Percentiles rank a stretch among this genome's conserved stretches.
phyloP scores from a whole-genome alignment of 805 yeast species.

The Brettanomyces bruxellensis region DNA sequence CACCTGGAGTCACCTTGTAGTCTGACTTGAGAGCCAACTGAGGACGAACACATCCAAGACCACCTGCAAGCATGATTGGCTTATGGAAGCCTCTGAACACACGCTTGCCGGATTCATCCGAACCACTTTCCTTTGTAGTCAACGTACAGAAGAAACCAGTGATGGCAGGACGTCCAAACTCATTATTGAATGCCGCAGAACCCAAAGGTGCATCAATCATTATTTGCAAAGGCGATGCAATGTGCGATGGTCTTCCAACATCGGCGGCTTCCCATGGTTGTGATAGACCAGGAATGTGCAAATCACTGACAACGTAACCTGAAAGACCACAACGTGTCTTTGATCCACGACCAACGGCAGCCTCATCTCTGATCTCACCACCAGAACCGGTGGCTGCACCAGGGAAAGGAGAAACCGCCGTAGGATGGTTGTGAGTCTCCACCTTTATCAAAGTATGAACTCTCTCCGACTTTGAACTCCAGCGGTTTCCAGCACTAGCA shows the following conservation, averaged over 20 bases:
- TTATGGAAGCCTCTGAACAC: constrained; percentile 91
- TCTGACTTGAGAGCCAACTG: constrained; percentile 76
- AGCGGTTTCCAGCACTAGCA: constrained; percentile 47
- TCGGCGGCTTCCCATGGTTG: constrained; percentile 91
- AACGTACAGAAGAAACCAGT: constrained; percentile 94
- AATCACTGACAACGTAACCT: constrained; percentile 88
- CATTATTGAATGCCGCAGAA: constrained; percentile 96
- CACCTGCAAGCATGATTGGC: constrained; percentile 99
- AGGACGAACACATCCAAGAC: constrained; percentile 95
- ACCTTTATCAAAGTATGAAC: constrained; percentile 91
- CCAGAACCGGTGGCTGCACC: constrained; percentile 99
- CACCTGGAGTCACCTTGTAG: constrained; percentile 82
- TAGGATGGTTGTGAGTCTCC: constrained; percentile 98
- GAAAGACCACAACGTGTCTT: constrained; percentile 93
- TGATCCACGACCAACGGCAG: constrained; percentile 98
- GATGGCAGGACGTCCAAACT: constrained; percentile 97
- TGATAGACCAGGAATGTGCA: constrained; percentile 70
- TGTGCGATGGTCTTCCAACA: constrained; percentile 86
- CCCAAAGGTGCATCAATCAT: constrained; percentile 98
- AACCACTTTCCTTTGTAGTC: constrained; percentile 64
- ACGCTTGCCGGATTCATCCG: constrained; percentile 48
- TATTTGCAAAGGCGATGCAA: constrained; percentile 86
- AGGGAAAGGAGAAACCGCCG: constrained; percentile 97
- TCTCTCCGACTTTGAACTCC: constrained; percentile 66
- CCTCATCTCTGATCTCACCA: constrained; percentile 99